A percentile compares a stretch with the other conserved stretches of the same genome.
These are phyloP conservation scores for Keqinozyma sinolaborantium DNA, from an alignment of 1,139 yeast species.

Conservation along the genomic window DNA sequence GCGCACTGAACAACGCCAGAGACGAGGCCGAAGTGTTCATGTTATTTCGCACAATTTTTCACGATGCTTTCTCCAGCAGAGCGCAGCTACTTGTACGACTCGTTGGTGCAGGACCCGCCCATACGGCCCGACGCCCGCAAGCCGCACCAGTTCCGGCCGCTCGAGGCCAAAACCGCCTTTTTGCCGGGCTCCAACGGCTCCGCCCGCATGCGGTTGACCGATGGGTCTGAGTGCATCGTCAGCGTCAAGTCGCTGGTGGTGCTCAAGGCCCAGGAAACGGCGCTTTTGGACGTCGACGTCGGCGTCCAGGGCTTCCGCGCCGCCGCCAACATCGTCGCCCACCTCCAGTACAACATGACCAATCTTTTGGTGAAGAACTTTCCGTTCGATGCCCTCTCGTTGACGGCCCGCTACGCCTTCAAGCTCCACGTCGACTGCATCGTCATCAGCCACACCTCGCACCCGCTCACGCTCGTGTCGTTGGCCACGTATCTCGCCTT, in stretches of 20 bases:
- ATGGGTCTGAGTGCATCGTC: constrained; percentile 90
- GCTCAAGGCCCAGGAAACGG: constrained; percentile 35
- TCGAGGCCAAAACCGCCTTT: constrained; percentile 78
- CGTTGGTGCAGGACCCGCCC: constrained; percentile 59
- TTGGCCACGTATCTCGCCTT: constrained; percentile 79
- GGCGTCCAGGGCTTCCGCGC: constrained; percentile 73
- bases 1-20: background rate
- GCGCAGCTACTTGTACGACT: constrained; percentile 72
- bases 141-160: constrained; percentile 72
- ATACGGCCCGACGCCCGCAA: constrained; percentile 82
- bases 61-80: constrained; percentile 86
- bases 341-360: constrained; percentile 50
- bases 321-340: constrained; percentile 60
- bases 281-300: constrained; percentile 69
- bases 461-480: constrained; percentile 77
- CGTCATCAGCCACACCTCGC: constrained; percentile 60
- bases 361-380: constrained; percentile 46
- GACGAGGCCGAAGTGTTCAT: background rate
- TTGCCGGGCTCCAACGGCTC: constrained; percentile 90
- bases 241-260: constrained; percentile 87
- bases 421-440: constrained; percentile 77
- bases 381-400: constrained; percentile 47
- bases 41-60: background rate
- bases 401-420: constrained; percentile 73
- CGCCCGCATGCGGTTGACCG: constrained; percentile 77